phyloP scores from a whole-genome alignment of 148 eudicot genomes.

The Salicornia ramosissima region DNA sequence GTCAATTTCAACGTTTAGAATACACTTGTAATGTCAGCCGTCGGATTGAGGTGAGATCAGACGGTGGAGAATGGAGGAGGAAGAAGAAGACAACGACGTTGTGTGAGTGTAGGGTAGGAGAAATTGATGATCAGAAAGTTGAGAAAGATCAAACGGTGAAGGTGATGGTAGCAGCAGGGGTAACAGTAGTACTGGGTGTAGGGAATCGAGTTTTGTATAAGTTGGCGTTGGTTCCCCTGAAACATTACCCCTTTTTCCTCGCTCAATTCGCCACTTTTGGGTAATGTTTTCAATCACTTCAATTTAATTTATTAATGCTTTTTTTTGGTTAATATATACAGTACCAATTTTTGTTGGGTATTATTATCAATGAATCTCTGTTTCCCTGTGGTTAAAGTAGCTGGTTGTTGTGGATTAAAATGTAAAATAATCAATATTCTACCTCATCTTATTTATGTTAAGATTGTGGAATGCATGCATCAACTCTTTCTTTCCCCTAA shows the following conservation, averaged over 20 bases:
- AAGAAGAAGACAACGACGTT: conserved; percentile 7
- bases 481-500: neutral
- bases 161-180: conserved; percentile 56
- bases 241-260: conserved; percentile 83
- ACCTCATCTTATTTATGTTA: neutral
- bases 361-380: no score
- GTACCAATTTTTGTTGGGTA: no score
- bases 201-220: conserved; percentile 90
- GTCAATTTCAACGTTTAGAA: neutral
- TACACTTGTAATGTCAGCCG: neutral
- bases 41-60: conserved; percentile 16
- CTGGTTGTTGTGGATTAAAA: neutral
- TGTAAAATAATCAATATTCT: neutral
- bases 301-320: neutral
- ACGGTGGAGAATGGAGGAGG: neutral
- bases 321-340: neutral
- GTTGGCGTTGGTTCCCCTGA: conserved; percentile 84
- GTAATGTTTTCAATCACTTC: conserved; percentile 26
- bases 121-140: conserved; percentile 10
- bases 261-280: conserved; percentile 98
- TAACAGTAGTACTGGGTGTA: conserved; percentile 81
- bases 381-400: no score
- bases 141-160: conserved; percentile 31
- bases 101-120: conserved; percentile 13
- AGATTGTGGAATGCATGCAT: neutral